Evolutionary conservation across 805 yeast species (phyloP).

Genomic region (Metschnikowia reukaufii): DNA sequence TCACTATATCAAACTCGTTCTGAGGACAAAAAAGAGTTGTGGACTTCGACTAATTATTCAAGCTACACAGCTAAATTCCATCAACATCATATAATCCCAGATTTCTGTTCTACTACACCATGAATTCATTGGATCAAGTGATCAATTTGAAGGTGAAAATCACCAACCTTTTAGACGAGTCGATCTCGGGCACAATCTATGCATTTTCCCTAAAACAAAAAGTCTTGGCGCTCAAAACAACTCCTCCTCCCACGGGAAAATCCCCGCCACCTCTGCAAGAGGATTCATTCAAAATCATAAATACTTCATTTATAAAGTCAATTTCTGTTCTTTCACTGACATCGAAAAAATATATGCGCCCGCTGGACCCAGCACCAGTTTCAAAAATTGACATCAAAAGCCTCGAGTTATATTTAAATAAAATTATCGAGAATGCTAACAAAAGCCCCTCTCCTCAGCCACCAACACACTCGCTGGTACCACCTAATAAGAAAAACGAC

Average conservation of each 20-base stretch:
- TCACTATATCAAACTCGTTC: too few species aligned
- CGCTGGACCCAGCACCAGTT: conserved; percentile 14
- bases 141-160: conserved; percentile 49
- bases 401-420: conserved; percentile 13
- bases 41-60: too few species aligned
- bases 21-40: too few species aligned
- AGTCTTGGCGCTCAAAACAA: conserved; percentile 37
- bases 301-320: conserved; percentile 56
- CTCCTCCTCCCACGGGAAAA: background rate
- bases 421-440: conserved; percentile 5
- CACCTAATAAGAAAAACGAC: conserved; percentile 8
- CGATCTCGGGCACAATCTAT: conserved; percentile 61
- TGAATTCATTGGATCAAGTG: conserved; percentile 19
- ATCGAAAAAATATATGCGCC: conserved; percentile 32
- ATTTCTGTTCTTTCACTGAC: conserved; percentile 39
- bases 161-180: conserved; percentile 57
- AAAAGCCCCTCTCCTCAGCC: background rate
- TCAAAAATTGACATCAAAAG: conserved; percentile 11
- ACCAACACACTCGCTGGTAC: background rate
- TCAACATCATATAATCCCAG: too few species aligned
- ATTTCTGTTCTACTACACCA: conserved; percentile 5
- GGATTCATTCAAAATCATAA: conserved; percentile 50
- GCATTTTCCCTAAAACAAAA: conserved; percentile 54
- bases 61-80: too few species aligned
- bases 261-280: conserved; percentile 11